Conservation (phyloP, 306 rosid genomes). For the Gastrolobium bilobum region DNA sequence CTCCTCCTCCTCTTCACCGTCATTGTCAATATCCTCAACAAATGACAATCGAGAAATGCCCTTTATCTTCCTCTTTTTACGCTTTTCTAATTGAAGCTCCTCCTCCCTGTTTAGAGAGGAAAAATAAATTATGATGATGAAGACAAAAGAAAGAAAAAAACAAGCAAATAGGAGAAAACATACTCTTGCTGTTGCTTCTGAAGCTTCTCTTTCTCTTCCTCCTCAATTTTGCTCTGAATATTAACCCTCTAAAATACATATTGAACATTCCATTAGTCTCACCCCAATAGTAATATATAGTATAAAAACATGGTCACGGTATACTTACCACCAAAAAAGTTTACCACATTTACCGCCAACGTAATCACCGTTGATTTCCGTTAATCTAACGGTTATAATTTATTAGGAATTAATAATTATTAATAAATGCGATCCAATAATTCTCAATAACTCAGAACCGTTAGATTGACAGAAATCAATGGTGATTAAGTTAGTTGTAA, state of each 20-base stretch:
- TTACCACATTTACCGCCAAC: too few species aligned
- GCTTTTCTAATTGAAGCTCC: slow-evolving; percentile 83
- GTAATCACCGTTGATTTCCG: too few species aligned
- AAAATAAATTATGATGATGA: neutral
- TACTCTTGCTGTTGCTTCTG: slow-evolving; percentile 94
- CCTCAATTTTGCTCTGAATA: slow-evolving; percentile 91
- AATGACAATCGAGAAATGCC: slow-evolving; percentile 86
- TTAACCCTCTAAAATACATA: slow-evolving; percentile 74
- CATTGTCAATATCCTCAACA: slow-evolving; percentile 83
- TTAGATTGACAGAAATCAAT: too few species aligned
- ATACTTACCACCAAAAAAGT: too few species aligned
- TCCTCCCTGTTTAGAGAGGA: slow-evolving; percentile 70
- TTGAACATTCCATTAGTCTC: slow-evolving; percentile 4
- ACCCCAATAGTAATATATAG: too few species aligned
- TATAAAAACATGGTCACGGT: too few species aligned
- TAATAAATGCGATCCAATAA: too few species aligned
- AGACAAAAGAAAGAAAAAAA: neutral
- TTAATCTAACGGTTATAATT: too few species aligned
- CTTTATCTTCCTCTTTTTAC: slow-evolving; percentile 92
- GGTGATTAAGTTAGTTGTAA: too few species aligned
- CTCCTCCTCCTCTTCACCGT: slow-evolving; percentile 83
- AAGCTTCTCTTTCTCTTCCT: slow-evolving; percentile 98
- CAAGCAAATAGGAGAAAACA: slow-evolving; percentile 16
- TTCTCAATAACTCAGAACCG: too few species aligned
- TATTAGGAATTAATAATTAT: too few species aligned